phyloP scores from a whole-genome alignment of 495 filamentous ascomycete species.

The Talaromyces trachyspermus region DNA sequence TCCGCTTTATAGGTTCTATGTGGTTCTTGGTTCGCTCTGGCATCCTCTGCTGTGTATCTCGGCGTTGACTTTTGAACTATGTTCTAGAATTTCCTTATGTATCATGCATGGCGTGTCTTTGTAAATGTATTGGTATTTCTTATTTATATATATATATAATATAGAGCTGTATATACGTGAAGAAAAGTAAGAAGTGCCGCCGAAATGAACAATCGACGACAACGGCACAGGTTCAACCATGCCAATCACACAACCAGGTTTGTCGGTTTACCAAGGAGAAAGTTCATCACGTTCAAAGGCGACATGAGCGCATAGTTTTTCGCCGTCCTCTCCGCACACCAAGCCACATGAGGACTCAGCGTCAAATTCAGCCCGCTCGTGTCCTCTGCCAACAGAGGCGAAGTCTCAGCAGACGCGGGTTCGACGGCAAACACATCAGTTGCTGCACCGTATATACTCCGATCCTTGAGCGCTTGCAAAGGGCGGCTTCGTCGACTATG shows the following conservation, averaged over 20 bases:
- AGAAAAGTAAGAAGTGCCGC: too few species aligned
- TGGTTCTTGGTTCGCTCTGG: constrained; percentile 80
- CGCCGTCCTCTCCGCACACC: constrained; percentile 20
- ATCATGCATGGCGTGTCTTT: too few species aligned
- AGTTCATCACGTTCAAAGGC: constrained; percentile 4
- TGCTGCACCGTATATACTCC: constrained; percentile 43
- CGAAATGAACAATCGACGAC: too few species aligned
- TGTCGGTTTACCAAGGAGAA: constrained; percentile 1
- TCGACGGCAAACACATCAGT: constrained; percentile 50
- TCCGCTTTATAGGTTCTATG: constrained; percentile 74
- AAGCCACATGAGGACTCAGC: constrained; percentile 27
- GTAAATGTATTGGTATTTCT: too few species aligned
- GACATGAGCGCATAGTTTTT: constrained; percentile 3
- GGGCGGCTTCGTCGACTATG: constrained; percentile 46
- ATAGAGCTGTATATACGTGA: too few species aligned
- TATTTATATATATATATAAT: too few species aligned
- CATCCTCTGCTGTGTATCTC: constrained; percentile 68
- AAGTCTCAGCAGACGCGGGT: constrained; percentile 32
- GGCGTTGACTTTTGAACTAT: too few species aligned
- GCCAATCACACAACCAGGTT: constrained; percentile 5
- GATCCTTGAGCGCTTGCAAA: constrained; percentile 36
- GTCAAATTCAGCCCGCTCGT: constrained; percentile 23
- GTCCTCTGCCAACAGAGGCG: constrained; percentile 20
- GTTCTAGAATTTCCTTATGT: too few species aligned
- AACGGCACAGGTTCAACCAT: too few species aligned